A percentile compares a stretch with the other conserved stretches of the same genome.
Evolutionary conservation across 805 yeast genomes (phyloP).

Genomic region (Helenozyma baotianmanensis): DNA sequence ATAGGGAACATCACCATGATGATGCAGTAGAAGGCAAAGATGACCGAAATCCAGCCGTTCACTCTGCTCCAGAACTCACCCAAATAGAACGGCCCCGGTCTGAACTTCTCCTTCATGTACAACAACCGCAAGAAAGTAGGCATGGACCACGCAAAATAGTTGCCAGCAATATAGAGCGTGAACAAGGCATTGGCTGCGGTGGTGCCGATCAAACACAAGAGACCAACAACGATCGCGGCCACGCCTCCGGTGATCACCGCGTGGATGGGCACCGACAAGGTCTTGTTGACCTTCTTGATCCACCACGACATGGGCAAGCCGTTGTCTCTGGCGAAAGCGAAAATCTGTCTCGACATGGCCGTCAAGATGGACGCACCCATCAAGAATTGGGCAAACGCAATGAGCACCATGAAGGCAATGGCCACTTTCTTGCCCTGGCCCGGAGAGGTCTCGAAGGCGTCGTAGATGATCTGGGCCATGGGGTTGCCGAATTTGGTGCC

Average conservation of each 20-base stretch:
- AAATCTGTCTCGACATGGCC: constrained; percentile 66
- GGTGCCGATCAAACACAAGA: constrained; percentile 52
- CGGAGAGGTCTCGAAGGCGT: constrained; percentile 37
- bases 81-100: constrained; percentile 63
- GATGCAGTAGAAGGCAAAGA: constrained; percentile 51
- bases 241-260: constrained; percentile 48
- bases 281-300: constrained; percentile 54
- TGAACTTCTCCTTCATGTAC: constrained; percentile 45
- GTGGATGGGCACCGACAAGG: constrained; percentile 57
- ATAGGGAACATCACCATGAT: constrained; percentile 62
- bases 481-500: constrained; percentile 44
- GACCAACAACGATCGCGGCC: constrained; percentile 50
- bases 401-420: constrained; percentile 54
- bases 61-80: constrained; percentile 46
- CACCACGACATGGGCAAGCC: constrained; percentile 54
- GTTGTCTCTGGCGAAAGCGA: constrained; percentile 75
- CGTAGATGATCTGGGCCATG: constrained; percentile 60
- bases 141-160: constrained; percentile 57
- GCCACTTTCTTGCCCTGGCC: constrained; percentile 56
- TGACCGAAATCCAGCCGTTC: constrained; percentile 43
- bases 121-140: constrained; percentile 49
- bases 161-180: constrained; percentile 59
- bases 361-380: constrained; percentile 63
- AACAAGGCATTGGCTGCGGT: constrained; percentile 68
- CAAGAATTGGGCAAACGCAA: constrained; percentile 56